Conservation (phyloP, 2,329 filamentous ascomycete species). For the Paramyrothecium sp. region DNA sequence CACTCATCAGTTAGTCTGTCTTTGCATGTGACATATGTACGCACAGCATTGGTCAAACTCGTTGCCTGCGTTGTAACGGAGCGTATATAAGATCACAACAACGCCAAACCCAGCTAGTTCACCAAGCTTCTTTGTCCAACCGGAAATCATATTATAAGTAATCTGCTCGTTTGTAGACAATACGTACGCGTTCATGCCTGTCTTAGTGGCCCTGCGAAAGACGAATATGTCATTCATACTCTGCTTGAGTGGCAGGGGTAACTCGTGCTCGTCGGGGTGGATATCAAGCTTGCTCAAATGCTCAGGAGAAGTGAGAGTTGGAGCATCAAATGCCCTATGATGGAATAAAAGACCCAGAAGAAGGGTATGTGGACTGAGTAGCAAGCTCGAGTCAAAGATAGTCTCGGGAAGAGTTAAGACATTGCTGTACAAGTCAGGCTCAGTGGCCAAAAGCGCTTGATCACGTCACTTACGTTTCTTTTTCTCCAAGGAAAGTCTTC, state of each 20-base stretch:
- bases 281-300: conserved; percentile 21
- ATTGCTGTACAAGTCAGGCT: too few species aligned
- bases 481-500: conserved; percentile 20
- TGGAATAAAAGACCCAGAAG: conserved; percentile 27
- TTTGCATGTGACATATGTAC: too few species aligned
- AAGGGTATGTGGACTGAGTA: conserved; percentile 31
- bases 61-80: conserved; percentile 8
- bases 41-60: conserved; percentile 1
- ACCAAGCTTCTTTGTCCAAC: conserved; percentile 9
- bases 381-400: conserved; percentile 31
- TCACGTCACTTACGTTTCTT: conserved; percentile 14
- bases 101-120: conserved; percentile 3
- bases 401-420: conserved; percentile 31
- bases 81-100: conserved; percentile 5
- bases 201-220: conserved; percentile 3
- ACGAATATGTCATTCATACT: conserved; percentile 2
- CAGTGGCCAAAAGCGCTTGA: too few species aligned
- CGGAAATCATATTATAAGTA: conserved; percentile 9
- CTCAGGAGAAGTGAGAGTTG: conserved; percentile 17
- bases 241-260: conserved; percentile 2
- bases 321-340: conserved; percentile 18
- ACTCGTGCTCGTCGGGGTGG: conserved; percentile 17
- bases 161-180: conserved; percentile 11
- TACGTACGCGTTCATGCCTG: conserved; percentile 8
- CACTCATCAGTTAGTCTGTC: not conserved